These are phyloP conservation scores for Taphrina betulina DNA, from an alignment of 1,139 yeast genomes.

Conservation along the genomic window DNA sequence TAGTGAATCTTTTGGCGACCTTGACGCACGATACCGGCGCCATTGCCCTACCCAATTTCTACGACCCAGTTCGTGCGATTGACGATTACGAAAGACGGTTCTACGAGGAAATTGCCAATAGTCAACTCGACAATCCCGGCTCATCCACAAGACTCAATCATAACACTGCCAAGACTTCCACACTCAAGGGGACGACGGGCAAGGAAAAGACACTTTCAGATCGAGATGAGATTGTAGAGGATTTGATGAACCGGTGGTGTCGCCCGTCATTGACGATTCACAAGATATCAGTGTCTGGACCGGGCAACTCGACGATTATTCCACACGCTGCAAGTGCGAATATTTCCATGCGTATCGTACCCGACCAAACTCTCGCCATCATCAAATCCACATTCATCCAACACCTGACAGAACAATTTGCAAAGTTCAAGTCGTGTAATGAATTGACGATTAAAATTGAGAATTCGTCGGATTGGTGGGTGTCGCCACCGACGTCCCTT, in stretches of 20 bases:
- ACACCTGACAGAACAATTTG: slow-evolving; percentile 53
- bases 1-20: slow-evolving; percentile 67
- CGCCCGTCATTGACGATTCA: slow-evolving; percentile 90
- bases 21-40: slow-evolving; percentile 58
- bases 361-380: slow-evolving; percentile 69
- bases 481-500: slow-evolving; percentile 75
- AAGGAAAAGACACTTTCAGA: too few relatives aligned
- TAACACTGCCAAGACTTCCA: neutral
- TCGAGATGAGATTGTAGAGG: slow-evolving; percentile 45
- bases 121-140: slow-evolving; percentile 11
- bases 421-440: slow-evolving; percentile 58
- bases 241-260: slow-evolving; percentile 82
- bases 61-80: slow-evolving; percentile 61
- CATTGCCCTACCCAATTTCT: slow-evolving; percentile 67
- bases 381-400: slow-evolving; percentile 55
- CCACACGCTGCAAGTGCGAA: slow-evolving; percentile 78
- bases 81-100: slow-evolving; percentile 56
- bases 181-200: neutral
- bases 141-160: too few relatives aligned
- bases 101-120: slow-evolving; percentile 56
- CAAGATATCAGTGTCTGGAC: slow-evolving; percentile 81
- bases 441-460: slow-evolving; percentile 51
- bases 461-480: slow-evolving; percentile 94
- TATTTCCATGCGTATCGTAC: slow-evolving; percentile 81
- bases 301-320: slow-evolving; percentile 83